Conservation (phyloP, 805 yeast genomes). For the Ogataea zsoltii region DNA sequence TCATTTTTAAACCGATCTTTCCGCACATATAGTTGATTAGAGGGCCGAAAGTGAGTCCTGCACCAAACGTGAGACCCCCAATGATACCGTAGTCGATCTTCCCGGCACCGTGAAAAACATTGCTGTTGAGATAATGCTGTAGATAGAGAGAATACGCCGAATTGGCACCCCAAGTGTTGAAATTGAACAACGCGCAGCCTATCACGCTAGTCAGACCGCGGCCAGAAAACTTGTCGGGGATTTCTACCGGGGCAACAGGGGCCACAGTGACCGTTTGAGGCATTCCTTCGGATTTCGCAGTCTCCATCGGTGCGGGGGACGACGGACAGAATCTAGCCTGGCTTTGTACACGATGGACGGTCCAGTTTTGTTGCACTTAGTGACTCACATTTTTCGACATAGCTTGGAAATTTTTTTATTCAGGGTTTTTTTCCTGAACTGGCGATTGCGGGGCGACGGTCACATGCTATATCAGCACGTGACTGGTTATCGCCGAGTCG, state of each 20-base stretch:
- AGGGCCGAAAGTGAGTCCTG: constrained; percentile 52
- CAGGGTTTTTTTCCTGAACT: neutral
- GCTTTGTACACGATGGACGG: too few species aligned
- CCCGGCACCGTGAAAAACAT: constrained; percentile 54
- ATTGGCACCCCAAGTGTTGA: constrained; percentile 75
- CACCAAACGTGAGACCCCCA: constrained; percentile 67
- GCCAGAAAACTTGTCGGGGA: constrained; percentile 69
- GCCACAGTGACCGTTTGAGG: too few species aligned
- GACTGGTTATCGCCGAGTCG: neutral
- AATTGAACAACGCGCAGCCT: constrained; percentile 51
- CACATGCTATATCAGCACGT: neutral
- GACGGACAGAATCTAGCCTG: too few species aligned
- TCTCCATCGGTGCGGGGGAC: too few species aligned
- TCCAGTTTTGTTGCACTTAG: too few species aligned
- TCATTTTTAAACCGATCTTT: constrained; percentile 40
- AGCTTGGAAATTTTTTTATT: neutral
- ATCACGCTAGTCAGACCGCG: constrained; percentile 54
- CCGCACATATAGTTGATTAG: constrained; percentile 47
- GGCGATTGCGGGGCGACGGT: neutral
- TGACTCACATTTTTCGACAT: too few species aligned
- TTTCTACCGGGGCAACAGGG: constrained; percentile 13
- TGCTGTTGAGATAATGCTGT: constrained; percentile 52
- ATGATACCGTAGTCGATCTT: constrained; percentile 63
- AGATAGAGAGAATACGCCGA: constrained; percentile 65
- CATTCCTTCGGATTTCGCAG: too few species aligned